Evolutionary conservation across 225 moss, liverwort and hornwort species (phyloP).

Genomic region (Sphagnum tenellum): DNA sequence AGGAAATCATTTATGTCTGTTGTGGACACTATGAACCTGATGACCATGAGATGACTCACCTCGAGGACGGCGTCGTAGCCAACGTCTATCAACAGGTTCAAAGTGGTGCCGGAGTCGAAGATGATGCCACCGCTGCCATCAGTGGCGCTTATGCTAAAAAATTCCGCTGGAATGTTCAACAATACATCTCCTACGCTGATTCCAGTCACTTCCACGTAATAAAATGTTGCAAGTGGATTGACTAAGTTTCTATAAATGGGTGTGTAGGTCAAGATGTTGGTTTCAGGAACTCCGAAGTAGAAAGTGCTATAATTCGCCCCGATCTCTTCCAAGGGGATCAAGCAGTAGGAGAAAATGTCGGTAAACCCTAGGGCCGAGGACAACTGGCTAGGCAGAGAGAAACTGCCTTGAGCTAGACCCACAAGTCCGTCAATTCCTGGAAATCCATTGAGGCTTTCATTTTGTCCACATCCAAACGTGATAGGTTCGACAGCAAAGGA

Average conservation of each 20-base stretch:
- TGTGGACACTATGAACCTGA: not conserved
- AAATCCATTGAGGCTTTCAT: conserved; percentile 9
- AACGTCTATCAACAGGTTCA: conserved; percentile 11
- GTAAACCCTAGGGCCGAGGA: conserved; percentile 4
- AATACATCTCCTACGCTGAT: conserved; percentile 14
- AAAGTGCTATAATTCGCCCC: conserved; percentile 19
- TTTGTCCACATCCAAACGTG: conserved; percentile 30
- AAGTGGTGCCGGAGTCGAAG: conserved; percentile 29
- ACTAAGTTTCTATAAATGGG: too few species aligned
- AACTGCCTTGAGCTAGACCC: conserved; percentile 20
- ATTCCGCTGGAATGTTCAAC: conserved; percentile 1
- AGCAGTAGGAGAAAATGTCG: conserved; percentile 28
- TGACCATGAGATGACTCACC: not conserved
- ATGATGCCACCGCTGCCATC: conserved; percentile 23
- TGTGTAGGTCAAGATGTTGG: conserved; percentile 9
- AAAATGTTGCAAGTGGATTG: too few species aligned
- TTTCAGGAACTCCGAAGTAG: conserved; percentile 10
- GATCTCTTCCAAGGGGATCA: conserved; percentile 5
- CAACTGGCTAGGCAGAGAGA: conserved; percentile 27
- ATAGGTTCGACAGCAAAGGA: not conserved
- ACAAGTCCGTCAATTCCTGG: conserved; percentile 24
- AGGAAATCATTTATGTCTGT: not conserved
- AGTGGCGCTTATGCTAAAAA: conserved; percentile 9
- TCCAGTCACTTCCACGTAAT: conserved; percentile 12
- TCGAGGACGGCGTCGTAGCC: conserved; percentile 12